phyloP scores from a whole-genome alignment of 208 protist genomes.

The Balamuthia mandrillaris region DNA sequence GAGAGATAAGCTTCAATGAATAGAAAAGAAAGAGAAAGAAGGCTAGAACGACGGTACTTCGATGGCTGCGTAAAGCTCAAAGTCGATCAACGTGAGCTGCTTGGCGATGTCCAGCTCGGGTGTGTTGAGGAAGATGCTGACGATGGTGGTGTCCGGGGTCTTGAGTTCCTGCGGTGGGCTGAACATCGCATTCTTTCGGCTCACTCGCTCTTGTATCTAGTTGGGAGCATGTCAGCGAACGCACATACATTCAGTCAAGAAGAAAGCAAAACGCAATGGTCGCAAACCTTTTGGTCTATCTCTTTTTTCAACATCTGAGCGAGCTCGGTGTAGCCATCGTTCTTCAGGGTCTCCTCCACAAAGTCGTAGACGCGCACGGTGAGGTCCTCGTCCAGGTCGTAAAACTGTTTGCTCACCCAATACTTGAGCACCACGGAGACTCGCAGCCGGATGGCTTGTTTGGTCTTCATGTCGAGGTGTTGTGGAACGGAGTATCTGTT shows the following conservation, averaged over 20 bases:
- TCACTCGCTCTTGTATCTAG: too few relatives aligned
- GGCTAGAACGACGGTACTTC: too few relatives aligned
- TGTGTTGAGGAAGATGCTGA: too few relatives aligned
- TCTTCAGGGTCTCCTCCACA: conserved; percentile 46
- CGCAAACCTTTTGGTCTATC: conserved; percentile 14
- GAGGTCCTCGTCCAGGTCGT: conserved; percentile 58
- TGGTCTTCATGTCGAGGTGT: conserved; percentile 15
- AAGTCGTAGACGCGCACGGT: conserved; percentile 49
- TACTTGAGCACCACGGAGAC: conserved; percentile 64
- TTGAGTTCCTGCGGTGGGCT: too few relatives aligned
- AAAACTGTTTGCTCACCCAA: conserved; percentile 61
- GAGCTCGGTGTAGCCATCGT: conserved; percentile 48
- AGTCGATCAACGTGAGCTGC: conserved; percentile 66
- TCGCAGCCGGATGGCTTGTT: conserved; percentile 5
- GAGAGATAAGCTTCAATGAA: not conserved
- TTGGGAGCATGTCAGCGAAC: too few relatives aligned
- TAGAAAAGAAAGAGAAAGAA: not conserved
- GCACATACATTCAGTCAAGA: too few relatives aligned
- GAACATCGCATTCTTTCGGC: too few relatives aligned
- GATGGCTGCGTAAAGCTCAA: conserved; percentile 49
- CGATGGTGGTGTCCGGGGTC: too few relatives aligned
- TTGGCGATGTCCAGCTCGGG: conserved; percentile 60
- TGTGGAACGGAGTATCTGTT: conserved; percentile 45
- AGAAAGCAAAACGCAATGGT: too few relatives aligned
- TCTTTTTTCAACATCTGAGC: conserved; percentile 30